phyloP scores from a whole-genome alignment of 2,329 filamentous ascomycete species.

The Apiospora pterosperma region DNA sequence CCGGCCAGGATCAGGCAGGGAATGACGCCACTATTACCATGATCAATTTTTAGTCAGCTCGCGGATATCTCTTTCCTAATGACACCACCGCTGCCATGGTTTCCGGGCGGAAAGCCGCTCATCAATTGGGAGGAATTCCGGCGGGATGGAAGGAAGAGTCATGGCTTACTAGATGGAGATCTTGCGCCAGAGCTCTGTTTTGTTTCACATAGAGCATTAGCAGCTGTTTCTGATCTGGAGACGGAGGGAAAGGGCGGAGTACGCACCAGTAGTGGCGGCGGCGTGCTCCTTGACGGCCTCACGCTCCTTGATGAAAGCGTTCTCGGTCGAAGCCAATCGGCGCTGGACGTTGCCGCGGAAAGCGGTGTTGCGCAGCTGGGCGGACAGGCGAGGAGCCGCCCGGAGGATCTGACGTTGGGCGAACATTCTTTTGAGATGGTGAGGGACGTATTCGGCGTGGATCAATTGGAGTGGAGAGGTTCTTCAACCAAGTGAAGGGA shows the following conservation, averaged over 20 bases:
- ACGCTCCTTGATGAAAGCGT: constrained; percentile 91
- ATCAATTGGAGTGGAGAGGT: constrained; percentile 6
- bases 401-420: constrained; percentile 60
- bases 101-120: not conserved
- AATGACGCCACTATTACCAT: constrained; percentile 66
- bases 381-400: constrained; percentile 58
- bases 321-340: constrained; percentile 76
- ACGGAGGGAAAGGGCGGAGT: not conserved
- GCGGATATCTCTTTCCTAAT: not conserved
- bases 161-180: constrained; percentile 86
- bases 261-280: constrained; percentile 75
- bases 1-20: constrained; percentile 69
- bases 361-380: constrained; percentile 54
- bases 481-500: not conserved
- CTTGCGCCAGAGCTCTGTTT: constrained; percentile 87
- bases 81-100: not conserved
- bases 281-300: constrained; percentile 89
- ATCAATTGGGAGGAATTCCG: not conserved
- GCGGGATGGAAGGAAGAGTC: constrained; percentile 4
- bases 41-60: not conserved
- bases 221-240: not conserved
- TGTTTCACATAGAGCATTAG: constrained; percentile 13
- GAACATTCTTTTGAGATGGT: constrained; percentile 51
- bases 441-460: constrained; percentile 4
- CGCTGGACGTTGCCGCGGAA: constrained; percentile 61